phyloP scores from a whole-genome alignment of 768 basidiomycete genomes.

The Leccinum olivaceopallidum region DNA sequence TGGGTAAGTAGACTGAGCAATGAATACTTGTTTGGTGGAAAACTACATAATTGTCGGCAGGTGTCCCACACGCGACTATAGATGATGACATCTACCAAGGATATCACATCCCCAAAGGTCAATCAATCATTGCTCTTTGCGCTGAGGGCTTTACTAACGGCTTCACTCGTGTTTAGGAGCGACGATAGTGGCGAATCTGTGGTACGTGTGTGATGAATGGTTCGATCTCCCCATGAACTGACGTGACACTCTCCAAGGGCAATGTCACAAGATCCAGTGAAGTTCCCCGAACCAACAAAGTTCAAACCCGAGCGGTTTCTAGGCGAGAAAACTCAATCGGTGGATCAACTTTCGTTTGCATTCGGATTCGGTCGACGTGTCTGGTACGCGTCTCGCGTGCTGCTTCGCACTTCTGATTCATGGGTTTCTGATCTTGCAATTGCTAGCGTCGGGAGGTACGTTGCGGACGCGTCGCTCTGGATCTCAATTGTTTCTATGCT shows the following conservation, averaged over 20 bases:
- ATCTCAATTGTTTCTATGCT: conserved; percentile 26
- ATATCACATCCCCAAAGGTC: conserved; percentile 53
- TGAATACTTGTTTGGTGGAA: background rate
- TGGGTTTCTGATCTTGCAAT: background rate
- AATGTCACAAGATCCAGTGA: conserved; percentile 37
- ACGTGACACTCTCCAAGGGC: conserved; percentile 24
- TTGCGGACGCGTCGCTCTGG: conserved; percentile 41
- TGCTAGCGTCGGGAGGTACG: conserved; percentile 42
- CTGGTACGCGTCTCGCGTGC: conserved; percentile 6
- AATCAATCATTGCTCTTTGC: conserved; percentile 9
- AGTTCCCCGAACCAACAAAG: conserved; percentile 37
- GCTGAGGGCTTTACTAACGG: background rate
- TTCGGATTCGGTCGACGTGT: conserved; percentile 46
- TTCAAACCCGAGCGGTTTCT: conserved; percentile 43
- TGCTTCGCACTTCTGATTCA: background rate
- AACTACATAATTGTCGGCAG: conserved; percentile 10
- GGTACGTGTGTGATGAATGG: conserved; percentile 8
- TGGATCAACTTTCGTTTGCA: conserved; percentile 21
- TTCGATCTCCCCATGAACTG: background rate
- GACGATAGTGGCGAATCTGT: conserved; percentile 22
- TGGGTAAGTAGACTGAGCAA: conserved; percentile 9
- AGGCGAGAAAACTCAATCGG: background rate
- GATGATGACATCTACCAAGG: conserved; percentile 44
- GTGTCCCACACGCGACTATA: conserved; percentile 34
- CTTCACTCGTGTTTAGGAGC: conserved; percentile 13